Conservation (phyloP, 1,284 basidiomycete species). For the Stygiomarasmius scandens region DNA sequence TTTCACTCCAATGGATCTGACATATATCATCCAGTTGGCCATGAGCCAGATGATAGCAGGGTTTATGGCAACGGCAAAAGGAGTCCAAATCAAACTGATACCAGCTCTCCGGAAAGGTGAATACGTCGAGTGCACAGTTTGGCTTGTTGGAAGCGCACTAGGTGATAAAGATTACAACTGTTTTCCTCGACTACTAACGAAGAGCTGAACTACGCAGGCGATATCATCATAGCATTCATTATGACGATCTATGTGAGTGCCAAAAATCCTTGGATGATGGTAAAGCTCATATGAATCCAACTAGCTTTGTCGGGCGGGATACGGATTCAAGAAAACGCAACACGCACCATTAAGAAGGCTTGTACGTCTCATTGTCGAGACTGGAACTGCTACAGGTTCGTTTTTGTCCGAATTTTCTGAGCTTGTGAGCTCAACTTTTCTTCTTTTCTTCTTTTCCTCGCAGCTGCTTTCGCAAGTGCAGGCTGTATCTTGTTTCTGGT, state of each 20-base stretch:
- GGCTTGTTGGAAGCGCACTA: slow-evolving; percentile 30
- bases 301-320: slow-evolving; percentile 19
- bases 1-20: neutral
- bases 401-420: no score
- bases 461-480: no score
- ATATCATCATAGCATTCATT: slow-evolving; percentile 25
- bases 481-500: no score
- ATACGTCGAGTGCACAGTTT: slow-evolving; percentile 3
- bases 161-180: no score
- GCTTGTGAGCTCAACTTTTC: no score
- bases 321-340: slow-evolving; percentile 22
- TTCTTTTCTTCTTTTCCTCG: no score
- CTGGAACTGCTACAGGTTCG: slow-evolving; percentile 21
- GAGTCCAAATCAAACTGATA: neutral
- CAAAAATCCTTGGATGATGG: no score
- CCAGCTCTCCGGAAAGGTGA: neutral
- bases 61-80: neutral
- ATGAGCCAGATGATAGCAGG: neutral
- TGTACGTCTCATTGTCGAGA: slow-evolving; percentile 29
- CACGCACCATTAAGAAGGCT: slow-evolving; percentile 17
- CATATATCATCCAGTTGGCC: neutral
- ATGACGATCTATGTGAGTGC: slow-evolving; percentile 25
- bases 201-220: no score
- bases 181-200: no score
- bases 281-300: neutral